Evolutionary conservation across 192 early-diverging fungal genomes (phyloP), one percentile per base, ranked within the genome.

Genomic region (Coemansia sp.): DNA sequence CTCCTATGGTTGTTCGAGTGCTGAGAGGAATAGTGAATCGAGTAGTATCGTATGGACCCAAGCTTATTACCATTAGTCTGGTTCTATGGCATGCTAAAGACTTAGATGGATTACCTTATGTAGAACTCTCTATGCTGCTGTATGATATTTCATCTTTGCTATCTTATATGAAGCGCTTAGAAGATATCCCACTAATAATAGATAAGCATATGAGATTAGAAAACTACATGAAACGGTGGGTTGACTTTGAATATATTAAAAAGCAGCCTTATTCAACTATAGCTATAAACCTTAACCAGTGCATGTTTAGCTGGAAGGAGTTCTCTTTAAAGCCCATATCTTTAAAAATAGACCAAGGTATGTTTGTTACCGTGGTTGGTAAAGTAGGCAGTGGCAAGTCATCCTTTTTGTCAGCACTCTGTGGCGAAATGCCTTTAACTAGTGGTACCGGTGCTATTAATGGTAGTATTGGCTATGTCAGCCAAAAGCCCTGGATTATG

Each of bases 361-460:
- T 49, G 16, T 68, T 60, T 56, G 69, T 74, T 11, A 78, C 74
- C 1, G 62, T 85, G 1, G 65, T 80, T 0, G 84, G 84, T 14
- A 71, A 70, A 19, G 73, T 84, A 7, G 84, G 84, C 23, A 68
- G 68, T 21, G 84, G 82, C 9, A 85, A 85, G 57, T 80, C 82
- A 0, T 85, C 84, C 0, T 54, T 85, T 7, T 30, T 82, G 9
- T 77, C 72, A 8, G 81, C 77, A 11, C 55, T 85, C n/a, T 68
- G 74, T 31, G 75, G 79, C 2, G 94, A 98, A 68, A 94, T 94
- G 87, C 86, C 88, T 54, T 79, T 85, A 53, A 40, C 72, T 6
- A 57, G 41, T 8, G 91, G 91, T 8, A 66, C 80, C 5, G 89
- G 91, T 2, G 75, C 57, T 36, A 57, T 94, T 8, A 76, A 86